phyloP scores from a whole-genome alignment of 148 eudicot genomes.

The Limonium bicolor region DNA sequence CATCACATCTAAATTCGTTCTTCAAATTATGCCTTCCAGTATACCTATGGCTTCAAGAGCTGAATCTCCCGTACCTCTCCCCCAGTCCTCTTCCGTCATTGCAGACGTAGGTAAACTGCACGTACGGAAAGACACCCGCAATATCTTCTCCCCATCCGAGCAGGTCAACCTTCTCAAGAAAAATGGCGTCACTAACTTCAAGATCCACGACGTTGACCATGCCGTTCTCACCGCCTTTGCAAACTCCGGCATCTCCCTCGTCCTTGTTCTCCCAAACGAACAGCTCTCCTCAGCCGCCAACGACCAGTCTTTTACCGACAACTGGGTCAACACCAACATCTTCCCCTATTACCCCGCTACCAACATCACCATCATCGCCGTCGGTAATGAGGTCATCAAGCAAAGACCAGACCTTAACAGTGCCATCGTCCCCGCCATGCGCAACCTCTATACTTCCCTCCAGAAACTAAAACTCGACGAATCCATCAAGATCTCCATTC shows the following conservation, averaged over 20 bases:
- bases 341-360: constrained; percentile 25
- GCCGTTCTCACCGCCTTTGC: constrained; percentile 29
- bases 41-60: no score
- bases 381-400: constrained; percentile 73
- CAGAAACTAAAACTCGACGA: constrained; percentile 12
- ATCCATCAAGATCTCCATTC: not conserved
- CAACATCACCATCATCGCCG: constrained; percentile 46
- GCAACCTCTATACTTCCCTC: constrained; percentile 30
- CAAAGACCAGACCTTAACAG: constrained; percentile 26
- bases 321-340: constrained; percentile 46
- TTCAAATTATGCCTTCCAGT: no score
- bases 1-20: no score
- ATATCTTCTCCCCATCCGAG: no score
- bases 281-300: constrained; percentile 54
- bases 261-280: constrained; percentile 56
- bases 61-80: no score
- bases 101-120: no score
- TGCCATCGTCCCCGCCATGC: constrained; percentile 62
- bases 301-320: constrained; percentile 45
- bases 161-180: constrained; percentile 65
- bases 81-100: no score
- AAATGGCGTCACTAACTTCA: constrained; percentile 31
- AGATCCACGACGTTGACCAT: constrained; percentile 46
- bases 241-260: constrained; percentile 15
- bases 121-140: no score